Evolutionary conservation across 2,329 filamentous ascomycete species (phyloP), one percentile per base, ranked within the genome.

Genomic region (Neurospora sp.): DNA sequence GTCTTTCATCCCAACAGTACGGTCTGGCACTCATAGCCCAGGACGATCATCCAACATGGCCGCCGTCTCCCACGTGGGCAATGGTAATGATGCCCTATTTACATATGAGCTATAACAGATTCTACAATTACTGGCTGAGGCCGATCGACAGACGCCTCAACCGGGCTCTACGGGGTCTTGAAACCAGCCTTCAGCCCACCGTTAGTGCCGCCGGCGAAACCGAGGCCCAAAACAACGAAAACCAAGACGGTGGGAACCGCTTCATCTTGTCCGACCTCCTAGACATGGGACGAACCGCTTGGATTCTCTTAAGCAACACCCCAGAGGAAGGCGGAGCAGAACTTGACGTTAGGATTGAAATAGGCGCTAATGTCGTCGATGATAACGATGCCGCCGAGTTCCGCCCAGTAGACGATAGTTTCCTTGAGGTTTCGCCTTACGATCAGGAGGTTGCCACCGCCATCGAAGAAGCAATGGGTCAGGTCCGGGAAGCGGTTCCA

Each of bases 1-100:
- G 70, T 17, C 13, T 38, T 36, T 42, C 42, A 13, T n/a, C 4
- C 7, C 42, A 19, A 36, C 68, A 87, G 86, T 87, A 84, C 70
- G 83, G 82, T 67, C 80, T 82, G 11, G 80, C 81, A 40, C 81
- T 84, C 36, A 75, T 84, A 42, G 79, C 83, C 68, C 80, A 82
- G 62, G 79, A 85, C 52, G 76, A 82, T n/a, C 79, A 83, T 67
- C 78, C 84, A 23, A 75, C 77, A 15, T 88, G 86, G 86, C 86
- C 86, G 0, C 86, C 85, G 0, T 84, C 85, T 0, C 83, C 85
- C 0, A 80, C 82, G 46, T 83, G 85, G 71, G 83, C 82, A n/a
- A 77, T 87, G 68, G 79, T 82, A 1, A 72, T 84, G 2, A 82
- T 87, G 72, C 86, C 86, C 0, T 82, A 75, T 39, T 67, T 82